These are phyloP conservation scores for Hansenula anomala DNA, from an alignment of 1,139 yeast genomes.

Conservation along the genomic window DNA sequence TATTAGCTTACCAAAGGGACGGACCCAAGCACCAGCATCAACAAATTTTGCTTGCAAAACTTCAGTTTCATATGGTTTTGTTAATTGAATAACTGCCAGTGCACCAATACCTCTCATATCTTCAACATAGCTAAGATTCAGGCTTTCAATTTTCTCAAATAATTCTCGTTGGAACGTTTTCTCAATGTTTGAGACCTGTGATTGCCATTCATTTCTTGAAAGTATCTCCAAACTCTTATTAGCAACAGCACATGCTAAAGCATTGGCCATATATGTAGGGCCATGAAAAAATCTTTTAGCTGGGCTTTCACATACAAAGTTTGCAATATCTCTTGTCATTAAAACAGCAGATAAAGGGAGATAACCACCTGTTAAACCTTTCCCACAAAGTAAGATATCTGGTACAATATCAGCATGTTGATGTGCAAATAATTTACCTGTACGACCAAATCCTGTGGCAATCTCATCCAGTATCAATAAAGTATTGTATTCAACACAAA, in stretches of 20 bases:
- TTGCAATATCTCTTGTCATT: conserved; percentile 4
- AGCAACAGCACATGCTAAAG: conserved; percentile 31
- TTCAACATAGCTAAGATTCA: conserved; percentile 17
- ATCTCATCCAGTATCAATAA: conserved; percentile 30
- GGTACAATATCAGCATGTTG: conserved; percentile 27
- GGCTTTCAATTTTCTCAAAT: conserved; percentile 7
- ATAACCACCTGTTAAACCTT: conserved; percentile 29
- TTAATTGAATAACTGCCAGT: conserved; percentile 26
- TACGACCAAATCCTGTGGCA: conserved; percentile 31
- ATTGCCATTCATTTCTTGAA: conserved; percentile 21
- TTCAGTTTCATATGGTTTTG: conserved; percentile 17
- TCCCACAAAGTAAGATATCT: conserved; percentile 27
- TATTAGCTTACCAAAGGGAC: conserved; percentile 24
- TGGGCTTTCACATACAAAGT: conserved; percentile 22
- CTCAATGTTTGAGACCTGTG: conserved; percentile 20
- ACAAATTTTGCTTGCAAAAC: conserved; percentile 21
- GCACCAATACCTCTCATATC: conserved; percentile 27
- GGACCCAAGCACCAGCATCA: conserved; percentile 21
- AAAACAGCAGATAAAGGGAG: conserved; percentile 27
- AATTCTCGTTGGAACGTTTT: conserved; percentile 20
- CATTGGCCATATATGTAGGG: conserved; percentile 33
- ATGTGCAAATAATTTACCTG: conserved; percentile 28
- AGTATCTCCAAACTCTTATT: conserved; percentile 26
- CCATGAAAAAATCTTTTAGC: conserved; percentile 28
- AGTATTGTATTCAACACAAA: conserved; percentile 26